A percentile compares a stretch with the other conserved stretches of the same genome.
Conservation (phyloP, 768 basidiomycete genomes). For the Rhizopogon vinicolor region DNA sequence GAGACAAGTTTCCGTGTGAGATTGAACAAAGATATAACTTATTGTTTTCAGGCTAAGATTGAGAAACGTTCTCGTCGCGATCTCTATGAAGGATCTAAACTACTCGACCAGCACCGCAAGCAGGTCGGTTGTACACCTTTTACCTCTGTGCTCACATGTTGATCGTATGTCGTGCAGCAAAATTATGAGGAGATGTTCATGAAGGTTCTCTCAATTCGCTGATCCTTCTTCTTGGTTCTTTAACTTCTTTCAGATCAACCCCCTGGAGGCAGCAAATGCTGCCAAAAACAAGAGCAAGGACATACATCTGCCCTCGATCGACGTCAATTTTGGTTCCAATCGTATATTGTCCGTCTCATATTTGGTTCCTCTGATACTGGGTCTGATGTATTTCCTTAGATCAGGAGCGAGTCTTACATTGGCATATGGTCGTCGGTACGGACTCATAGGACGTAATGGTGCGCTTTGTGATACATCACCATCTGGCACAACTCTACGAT, state of each 20-base stretch:
- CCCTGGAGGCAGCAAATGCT: constrained; percentile 71
- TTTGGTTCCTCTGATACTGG: neutral
- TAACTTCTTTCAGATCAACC: constrained; percentile 65
- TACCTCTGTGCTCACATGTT: neutral
- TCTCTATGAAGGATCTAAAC: constrained; percentile 94
- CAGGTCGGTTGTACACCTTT: constrained; percentile 45
- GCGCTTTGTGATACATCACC: neutral
- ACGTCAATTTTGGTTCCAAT: constrained; percentile 94
- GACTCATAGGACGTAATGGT: constrained; percentile 88
- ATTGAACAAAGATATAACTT: constrained; percentile 1
- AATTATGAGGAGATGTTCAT: constrained; percentile 98
- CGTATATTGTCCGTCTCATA: constrained; percentile 68
- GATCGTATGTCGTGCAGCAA: constrained; percentile 51
- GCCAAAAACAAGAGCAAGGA: constrained; percentile 97
- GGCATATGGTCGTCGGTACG: constrained; percentile 86
- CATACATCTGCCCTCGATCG: constrained; percentile 90
- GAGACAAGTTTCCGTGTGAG: neutral
- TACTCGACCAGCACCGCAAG: constrained; percentile 88
- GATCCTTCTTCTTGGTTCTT: neutral
- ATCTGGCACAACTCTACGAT: neutral
- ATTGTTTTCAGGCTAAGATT: constrained; percentile 72
- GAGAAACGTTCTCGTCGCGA: constrained; percentile 90
- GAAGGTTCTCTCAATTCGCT: constrained; percentile 52
- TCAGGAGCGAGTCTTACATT: constrained; percentile 84
- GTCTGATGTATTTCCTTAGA: constrained; percentile 31